A percentile compares a stretch with the other conserved stretches of the same genome.
Evolutionary conservation across 2,329 filamentous ascomycete genomes (phyloP).

Genomic region (Periconia macrospinosa): DNA sequence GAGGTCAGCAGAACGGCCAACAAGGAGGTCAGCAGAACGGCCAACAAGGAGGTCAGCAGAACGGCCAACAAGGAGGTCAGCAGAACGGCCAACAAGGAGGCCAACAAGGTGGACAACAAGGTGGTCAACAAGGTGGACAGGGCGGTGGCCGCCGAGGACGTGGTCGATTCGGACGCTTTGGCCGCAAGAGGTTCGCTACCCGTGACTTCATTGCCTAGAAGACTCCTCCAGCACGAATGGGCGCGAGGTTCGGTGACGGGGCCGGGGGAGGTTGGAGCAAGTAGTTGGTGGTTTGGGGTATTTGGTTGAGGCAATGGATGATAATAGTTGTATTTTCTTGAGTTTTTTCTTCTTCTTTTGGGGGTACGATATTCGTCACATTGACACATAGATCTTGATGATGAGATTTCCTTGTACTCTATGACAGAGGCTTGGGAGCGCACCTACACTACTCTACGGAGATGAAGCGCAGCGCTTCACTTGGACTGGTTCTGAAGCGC

Average conservation of each 20-base stretch:
- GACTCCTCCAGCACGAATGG: not conserved
- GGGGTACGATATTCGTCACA: slow-evolving; percentile 8
- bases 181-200: slow-evolving; percentile 31
- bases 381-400: slow-evolving; percentile 28
- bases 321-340: slow-evolving; percentile 35
- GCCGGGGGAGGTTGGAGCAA: not conserved
- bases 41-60: slow-evolving; percentile 14
- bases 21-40: slow-evolving; percentile 17
- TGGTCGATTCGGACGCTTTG: slow-evolving; percentile 12
- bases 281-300: slow-evolving; percentile 3
- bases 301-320: slow-evolving; percentile 8
- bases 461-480: slow-evolving; percentile 37
- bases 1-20: slow-evolving; percentile 10
- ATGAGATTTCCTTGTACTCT: slow-evolving; percentile 19
- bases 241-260: not conserved
- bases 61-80: slow-evolving; percentile 12
- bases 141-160: slow-evolving; percentile 17
- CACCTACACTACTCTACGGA: slow-evolving; percentile 29
- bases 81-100: slow-evolving; percentile 4
- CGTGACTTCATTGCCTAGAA: slow-evolving; percentile 37
- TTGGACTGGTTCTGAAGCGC: slow-evolving; percentile 36
- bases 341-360: slow-evolving; percentile 7
- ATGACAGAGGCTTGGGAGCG: slow-evolving; percentile 16
- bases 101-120: slow-evolving; percentile 7
- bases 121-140: slow-evolving; percentile 11